Evolutionary conservation across 805 yeast species (phyloP).

Genomic region (Suhomyces faveliae): DNA sequence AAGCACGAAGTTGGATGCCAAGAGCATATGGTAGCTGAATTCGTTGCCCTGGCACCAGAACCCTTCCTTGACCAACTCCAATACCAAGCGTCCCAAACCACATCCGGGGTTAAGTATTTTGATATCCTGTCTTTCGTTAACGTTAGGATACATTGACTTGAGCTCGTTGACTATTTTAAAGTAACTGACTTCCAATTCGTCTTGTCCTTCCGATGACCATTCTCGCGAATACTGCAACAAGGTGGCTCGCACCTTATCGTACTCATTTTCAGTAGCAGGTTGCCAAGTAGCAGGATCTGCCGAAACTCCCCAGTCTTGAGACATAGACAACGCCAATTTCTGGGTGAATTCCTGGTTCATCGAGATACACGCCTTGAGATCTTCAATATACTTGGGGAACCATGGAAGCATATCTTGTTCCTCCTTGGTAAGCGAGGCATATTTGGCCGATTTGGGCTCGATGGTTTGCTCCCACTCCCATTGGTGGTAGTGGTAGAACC

Average conservation of each 20-base stretch:
- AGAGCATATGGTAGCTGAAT: constrained; percentile 61
- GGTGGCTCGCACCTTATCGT: constrained; percentile 56
- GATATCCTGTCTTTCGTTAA: constrained; percentile 32
- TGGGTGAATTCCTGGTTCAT: constrained; percentile 46
- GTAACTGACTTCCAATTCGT: constrained; percentile 44
- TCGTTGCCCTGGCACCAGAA: constrained; percentile 69
- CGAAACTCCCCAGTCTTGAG: constrained; percentile 51
- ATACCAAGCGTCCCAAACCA: constrained; percentile 59
- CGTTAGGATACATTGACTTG: constrained; percentile 36
- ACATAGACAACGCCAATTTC: constrained; percentile 41
- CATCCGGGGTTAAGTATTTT: constrained; percentile 61
- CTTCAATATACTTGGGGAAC: constrained; percentile 43
- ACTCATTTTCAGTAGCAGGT: constrained; percentile 40
- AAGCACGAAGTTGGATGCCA: constrained; percentile 53
- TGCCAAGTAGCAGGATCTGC: constrained; percentile 42
- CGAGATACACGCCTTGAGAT: constrained; percentile 42
- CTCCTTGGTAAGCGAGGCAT: constrained; percentile 28
- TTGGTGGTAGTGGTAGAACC: constrained; percentile 31
- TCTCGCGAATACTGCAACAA: constrained; percentile 59
- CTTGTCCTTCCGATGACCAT: constrained; percentile 55
- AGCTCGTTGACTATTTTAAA: constrained; percentile 36
- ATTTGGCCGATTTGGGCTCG: constrained; percentile 30
- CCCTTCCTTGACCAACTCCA: constrained; percentile 54
- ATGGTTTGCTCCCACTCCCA: constrained; percentile 35
- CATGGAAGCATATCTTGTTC: constrained; percentile 50